Evolutionary conservation across 2,329 filamentous ascomycete species (phyloP), one percentile per base, ranked within the genome.

Genomic region (Diplodia mutila): DNA sequence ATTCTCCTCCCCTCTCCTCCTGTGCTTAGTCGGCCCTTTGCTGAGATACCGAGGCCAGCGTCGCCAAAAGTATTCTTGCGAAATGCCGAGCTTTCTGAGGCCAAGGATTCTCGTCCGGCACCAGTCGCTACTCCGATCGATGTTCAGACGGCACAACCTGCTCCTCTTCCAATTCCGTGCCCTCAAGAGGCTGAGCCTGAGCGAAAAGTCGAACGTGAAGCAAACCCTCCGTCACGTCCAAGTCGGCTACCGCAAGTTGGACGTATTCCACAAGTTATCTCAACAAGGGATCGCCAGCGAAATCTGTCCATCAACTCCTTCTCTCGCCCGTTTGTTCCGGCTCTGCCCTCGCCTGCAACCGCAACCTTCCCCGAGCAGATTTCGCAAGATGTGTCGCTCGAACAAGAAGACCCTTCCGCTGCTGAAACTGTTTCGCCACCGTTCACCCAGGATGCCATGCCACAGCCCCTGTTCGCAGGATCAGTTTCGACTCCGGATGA

Each of bases 211-310:
- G 21, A 37, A 14, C 59, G 27, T 48, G 59, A 12, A 37, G 27
- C 59, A 8, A 63, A 29, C n/a, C 42, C 21, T 18, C 59, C 42
- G 14, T 18, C 66, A 46, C 81, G 80, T 11, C 87, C 87, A 11
- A 91, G 88, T 74, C 86, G 93, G 67, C 82, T 97, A 21, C 88
- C 89, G 32, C 92, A 94, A 72, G 89, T 97, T 55, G 94, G 93
- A 9, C 88, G 94, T 18, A 97, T 97, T 63, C 94, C 94, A 9
- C 89, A 89, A 73, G 92, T 97, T 4, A 84, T 94, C 34, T 92
- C 88, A 54, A 88, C 86, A 61, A 81, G 83, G 57, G 85, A 85
- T 55, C 86, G 89, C 65, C 83, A 88, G 42, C 86, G 90, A 69
- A 87, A 87, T 57, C 86, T 87, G 1, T 90, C 91, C 0, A 87